phyloP scores from a whole-genome alignment of 331 rosid species.

The Pyracantha coccinea region DNA sequence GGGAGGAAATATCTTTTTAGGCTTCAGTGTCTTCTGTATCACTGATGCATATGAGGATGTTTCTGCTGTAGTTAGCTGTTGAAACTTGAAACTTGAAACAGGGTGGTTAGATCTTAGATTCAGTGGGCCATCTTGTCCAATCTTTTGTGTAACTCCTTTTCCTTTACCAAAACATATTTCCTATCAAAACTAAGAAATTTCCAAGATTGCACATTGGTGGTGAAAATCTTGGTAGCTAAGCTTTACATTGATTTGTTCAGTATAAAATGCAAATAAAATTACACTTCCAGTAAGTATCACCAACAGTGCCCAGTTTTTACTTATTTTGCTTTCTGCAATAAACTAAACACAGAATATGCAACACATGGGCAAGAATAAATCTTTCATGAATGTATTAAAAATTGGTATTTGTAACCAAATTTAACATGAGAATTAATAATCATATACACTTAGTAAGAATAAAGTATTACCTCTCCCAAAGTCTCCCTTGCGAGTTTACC shows the following conservation, averaged over 20 bases:
- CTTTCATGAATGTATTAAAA: background rate
- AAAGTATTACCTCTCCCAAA: constrained; percentile 45
- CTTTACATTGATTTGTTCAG: background rate
- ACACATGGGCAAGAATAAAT: background rate
- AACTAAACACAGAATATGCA: background rate
- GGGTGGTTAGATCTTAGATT: background rate
- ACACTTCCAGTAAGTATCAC: background rate
- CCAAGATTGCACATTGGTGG: background rate
- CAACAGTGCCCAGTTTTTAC: background rate
- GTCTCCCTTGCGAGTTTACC: constrained; percentile 50
- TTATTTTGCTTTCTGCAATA: background rate
- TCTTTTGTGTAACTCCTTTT: background rate
- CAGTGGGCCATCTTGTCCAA: background rate
- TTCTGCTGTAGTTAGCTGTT: background rate
- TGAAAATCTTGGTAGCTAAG: background rate
- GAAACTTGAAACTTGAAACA: background rate
- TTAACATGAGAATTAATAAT: background rate
- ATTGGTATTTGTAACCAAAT: background rate
- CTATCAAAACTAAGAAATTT: background rate
- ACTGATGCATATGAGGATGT: background rate
- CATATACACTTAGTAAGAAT: constrained; percentile 1
- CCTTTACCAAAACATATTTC: background rate
- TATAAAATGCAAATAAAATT: background rate
- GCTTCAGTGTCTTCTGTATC: background rate
- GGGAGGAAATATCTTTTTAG: background rate